Evolutionary conservation across 129 eudicot species (phyloP).

Genomic region (Flaveria trinervia): DNA sequence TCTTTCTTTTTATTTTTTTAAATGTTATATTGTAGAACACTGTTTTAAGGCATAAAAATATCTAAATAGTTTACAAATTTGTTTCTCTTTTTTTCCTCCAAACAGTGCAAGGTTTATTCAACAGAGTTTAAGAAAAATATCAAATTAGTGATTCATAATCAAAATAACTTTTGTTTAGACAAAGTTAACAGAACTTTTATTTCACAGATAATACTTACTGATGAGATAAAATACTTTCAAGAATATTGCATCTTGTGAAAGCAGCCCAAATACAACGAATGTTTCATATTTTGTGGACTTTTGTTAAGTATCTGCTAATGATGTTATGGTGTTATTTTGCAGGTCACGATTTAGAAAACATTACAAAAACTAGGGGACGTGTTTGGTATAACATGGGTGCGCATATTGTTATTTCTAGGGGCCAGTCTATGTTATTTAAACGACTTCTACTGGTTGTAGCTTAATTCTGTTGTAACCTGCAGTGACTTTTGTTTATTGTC

Average conservation of each 20-base stretch:
- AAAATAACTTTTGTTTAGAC: no score
- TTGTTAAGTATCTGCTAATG: not conserved
- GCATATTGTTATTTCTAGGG: not conserved
- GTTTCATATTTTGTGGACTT: not conserved
- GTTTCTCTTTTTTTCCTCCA: no score
- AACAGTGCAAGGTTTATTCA: no score
- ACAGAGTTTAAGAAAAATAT: no score
- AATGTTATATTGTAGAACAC: not conserved
- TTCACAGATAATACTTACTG: not conserved
- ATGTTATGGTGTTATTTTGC: conserved; percentile 24
- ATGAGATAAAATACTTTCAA: not conserved
- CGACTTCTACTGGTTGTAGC: not conserved
- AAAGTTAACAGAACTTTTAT: no score
- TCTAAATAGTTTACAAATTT: not conserved
- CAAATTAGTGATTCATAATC: no score
- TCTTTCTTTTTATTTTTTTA: not conserved
- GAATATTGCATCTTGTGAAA: not conserved
- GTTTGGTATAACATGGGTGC: conserved; percentile 1
- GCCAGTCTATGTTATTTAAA: conserved; percentile 3
- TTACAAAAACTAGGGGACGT: conserved; percentile 9
- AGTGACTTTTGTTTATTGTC: not conserved
- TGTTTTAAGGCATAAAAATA: not conserved
- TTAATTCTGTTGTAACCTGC: not conserved
- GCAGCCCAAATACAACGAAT: no score
- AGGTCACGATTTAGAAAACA: conserved; percentile 27